Evolutionary conservation across 2,329 filamentous ascomycete genomes (phyloP).

Genomic region (Diaporthe destruens): DNA sequence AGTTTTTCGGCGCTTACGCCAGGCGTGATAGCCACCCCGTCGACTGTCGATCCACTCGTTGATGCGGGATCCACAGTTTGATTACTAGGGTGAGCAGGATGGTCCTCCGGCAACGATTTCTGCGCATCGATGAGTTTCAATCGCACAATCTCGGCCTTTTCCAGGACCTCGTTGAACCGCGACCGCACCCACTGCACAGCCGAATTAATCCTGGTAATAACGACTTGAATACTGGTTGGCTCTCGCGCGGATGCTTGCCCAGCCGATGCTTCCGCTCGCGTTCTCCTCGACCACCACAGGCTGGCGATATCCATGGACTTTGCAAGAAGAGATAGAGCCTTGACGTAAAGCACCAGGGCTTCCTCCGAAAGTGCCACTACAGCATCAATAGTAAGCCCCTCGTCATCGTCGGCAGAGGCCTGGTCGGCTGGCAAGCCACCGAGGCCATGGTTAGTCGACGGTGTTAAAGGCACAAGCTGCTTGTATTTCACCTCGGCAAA

Average conservation of each 20-base stretch:
- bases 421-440: conserved; percentile 71
- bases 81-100: conserved; percentile 88
- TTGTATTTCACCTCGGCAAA: conserved; percentile 99
- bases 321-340: conserved; percentile 88
- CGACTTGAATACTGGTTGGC: conserved; percentile 60
- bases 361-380: conserved; percentile 91
- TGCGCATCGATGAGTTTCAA: conserved; percentile 89
- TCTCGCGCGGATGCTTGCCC: conserved; percentile 56
- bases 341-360: conserved; percentile 94
- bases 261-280: conserved; percentile 64
- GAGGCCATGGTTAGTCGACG: conserved; percentile 79
- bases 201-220: conserved; percentile 83
- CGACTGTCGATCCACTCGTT: conserved; percentile 73
- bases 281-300: conserved; percentile 88
- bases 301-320: conserved; percentile 97
- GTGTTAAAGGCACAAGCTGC: conserved; percentile 90
- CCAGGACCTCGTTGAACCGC: conserved; percentile 96
- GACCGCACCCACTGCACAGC: conserved; percentile 95
- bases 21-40: conserved; percentile 85
- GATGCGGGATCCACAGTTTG: conserved; percentile 71
- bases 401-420: conserved; percentile 75
- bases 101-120: conserved; percentile 83
- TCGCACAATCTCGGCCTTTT: conserved; percentile 96
- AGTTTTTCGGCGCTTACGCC: conserved; percentile 95
- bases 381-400: conserved; percentile 87